These are phyloP conservation scores for Termitomyces sp. DNA, from an alignment of 768 basidiomycete species.

Conservation along the genomic window DNA sequence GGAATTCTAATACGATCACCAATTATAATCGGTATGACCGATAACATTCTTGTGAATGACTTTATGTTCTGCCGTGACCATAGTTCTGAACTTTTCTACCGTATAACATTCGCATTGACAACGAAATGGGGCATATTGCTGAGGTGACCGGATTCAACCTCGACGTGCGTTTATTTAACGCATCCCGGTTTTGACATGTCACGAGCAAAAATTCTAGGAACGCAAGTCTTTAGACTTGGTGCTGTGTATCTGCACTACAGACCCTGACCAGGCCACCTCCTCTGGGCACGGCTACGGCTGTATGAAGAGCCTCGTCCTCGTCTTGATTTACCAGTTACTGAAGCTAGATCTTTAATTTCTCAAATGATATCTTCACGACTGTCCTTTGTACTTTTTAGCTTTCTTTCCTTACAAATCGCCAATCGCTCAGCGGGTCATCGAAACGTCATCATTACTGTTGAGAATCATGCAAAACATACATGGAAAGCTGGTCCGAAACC, in stretches of 20 bases:
- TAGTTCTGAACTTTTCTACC: conserved; percentile 25
- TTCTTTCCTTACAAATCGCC: too few relatives aligned
- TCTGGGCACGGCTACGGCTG: too few relatives aligned
- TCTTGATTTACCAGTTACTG: not conserved
- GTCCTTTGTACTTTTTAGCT: too few relatives aligned
- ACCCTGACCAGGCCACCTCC: too few relatives aligned
- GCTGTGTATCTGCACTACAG: too few relatives aligned
- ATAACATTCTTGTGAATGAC: conserved; percentile 22
- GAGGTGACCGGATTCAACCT: conserved; percentile 14
- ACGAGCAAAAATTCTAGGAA: conserved; percentile 7
- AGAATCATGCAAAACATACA: not conserved
- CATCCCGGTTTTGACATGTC: not conserved
- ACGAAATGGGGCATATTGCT: conserved; percentile 17
- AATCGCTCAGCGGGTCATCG: too few relatives aligned
- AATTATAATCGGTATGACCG: too few relatives aligned
- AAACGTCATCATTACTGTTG: not conserved
- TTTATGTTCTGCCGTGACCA: conserved; percentile 29
- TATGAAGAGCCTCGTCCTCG: too few relatives aligned
- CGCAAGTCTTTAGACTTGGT: conserved; percentile 17
- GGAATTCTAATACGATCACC: too few relatives aligned
- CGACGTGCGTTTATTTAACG: conserved; percentile 9
- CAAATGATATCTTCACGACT: too few relatives aligned
- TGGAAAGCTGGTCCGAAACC: not conserved
- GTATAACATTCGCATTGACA: conserved; percentile 24
- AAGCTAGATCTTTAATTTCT: too few relatives aligned